Evolutionary conservation across 2,329 filamentous ascomycete species (phyloP), one percentile per base, ranked within the genome.

Genomic region (Diplodia seriata): DNA sequence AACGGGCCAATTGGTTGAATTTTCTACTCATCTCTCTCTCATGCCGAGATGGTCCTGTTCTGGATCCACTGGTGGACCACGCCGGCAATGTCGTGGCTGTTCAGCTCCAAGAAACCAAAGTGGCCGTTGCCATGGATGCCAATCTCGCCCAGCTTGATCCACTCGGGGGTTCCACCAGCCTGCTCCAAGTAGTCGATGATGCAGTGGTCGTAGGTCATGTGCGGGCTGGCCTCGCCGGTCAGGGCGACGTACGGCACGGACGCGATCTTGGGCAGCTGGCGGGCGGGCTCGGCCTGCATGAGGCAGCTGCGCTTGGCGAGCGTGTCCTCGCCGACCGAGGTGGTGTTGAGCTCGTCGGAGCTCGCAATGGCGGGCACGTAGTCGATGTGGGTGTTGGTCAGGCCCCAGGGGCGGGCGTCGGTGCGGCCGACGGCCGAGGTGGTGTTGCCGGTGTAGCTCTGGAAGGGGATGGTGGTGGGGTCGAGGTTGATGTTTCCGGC

Each of bases 91-190:
- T 78, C 72, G 38, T 80, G 70, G 68, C 81, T 86, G 71, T 87
- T 87, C 71, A 76, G 80, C 76, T 87, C 85, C 40, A 87, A 72
- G 55, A 85, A 85, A 76, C 84, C 79, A 68, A 88, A 80, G 71
- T 87, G 86, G 0, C 84, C 85, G 68, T 89, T 88, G 0, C 86
- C 86, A 26, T 76, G 73, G 1, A 87, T 81, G 0, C 79, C 80
- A 1, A 76, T 67, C 0, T 83, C 74, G 0, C 77, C 80, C 54
- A 88, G 76, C 61, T 80, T 75, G 43, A 85, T 70, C 76, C 81
- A 82, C 2, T 83, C 77, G 1, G 81, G 78, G 0, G 72, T 68
- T 1, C 83, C 79, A 0, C 86, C 85, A 1, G 82, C 85, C 72
- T 74, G 73, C 70, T 71, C 69, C 61, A 74, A 67, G 68, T 72